phyloP scores from a whole-genome alignment of 2,329 filamentous ascomycete species.

The Tolypocladium ovalisporum region DNA sequence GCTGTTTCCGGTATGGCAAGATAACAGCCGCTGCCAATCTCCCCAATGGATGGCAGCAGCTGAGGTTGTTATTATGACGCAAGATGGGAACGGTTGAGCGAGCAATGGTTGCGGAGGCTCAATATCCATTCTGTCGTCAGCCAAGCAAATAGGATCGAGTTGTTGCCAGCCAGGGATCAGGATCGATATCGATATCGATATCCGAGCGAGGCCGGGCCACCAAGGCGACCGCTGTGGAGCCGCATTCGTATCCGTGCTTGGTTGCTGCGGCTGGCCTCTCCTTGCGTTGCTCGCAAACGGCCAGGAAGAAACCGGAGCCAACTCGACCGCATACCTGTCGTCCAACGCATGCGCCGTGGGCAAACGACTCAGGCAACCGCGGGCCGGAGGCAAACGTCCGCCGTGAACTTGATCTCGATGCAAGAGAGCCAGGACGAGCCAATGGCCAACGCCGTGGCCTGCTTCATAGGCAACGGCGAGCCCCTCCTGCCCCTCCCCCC shows the following conservation, averaged over 20 bases:
- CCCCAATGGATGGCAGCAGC: background rate
- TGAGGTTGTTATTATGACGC: background rate
- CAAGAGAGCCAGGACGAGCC: background rate
- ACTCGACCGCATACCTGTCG: background rate
- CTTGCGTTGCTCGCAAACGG: background rate
- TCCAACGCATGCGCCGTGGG: background rate
- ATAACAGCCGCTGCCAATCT: background rate
- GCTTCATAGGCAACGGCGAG: background rate
- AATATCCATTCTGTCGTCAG: background rate
- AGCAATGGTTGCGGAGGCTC: background rate
- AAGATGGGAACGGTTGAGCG: background rate
- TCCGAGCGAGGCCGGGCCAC: too few species aligned
- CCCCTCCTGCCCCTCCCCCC: background rate
- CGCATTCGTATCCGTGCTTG: too few species aligned
- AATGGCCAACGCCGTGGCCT: background rate
- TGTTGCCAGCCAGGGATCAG: background rate
- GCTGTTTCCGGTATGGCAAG: background rate
- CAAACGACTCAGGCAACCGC: background rate
- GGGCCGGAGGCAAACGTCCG: background rate
- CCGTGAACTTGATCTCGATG: background rate
- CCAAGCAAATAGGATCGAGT: background rate
- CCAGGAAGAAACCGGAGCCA: background rate
- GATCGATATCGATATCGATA: background rate
- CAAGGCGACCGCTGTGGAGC: background rate
- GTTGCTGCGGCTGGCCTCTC: background rate